A percentile compares a stretch with the other conserved stretches of the same genome.
Conservation (phyloP, 2,329 filamentous ascomycete species). For the Huntiella decipiens region DNA sequence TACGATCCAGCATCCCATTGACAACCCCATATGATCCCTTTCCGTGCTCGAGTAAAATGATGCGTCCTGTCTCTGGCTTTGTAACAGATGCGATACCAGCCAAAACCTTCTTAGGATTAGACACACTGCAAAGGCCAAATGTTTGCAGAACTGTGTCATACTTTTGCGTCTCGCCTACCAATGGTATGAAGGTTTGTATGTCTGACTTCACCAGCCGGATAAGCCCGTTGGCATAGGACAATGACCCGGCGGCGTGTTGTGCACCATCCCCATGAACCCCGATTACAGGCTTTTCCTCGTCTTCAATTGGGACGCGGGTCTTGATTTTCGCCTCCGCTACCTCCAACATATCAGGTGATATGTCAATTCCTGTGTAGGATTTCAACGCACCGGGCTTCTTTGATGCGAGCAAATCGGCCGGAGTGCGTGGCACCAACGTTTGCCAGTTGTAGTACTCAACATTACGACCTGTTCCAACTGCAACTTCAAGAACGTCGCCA, state of each 20-base stretch:
- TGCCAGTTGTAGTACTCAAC: conserved; percentile 40
- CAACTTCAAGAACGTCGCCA: conserved; percentile 43
- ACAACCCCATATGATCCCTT: conserved; percentile 34
- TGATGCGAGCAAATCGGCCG: conserved; percentile 2
- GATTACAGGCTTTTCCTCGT: conserved; percentile 21
- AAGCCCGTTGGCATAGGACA: conserved; percentile 22
- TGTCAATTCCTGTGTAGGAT: conserved; percentile 44
- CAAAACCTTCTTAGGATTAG: conserved; percentile 34
- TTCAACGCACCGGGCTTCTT: conserved; percentile 18
- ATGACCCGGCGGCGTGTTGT: conserved; percentile 10
- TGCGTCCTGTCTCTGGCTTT: conserved; percentile 35
- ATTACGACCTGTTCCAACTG: conserved; percentile 44
- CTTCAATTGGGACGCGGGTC: conserved; percentile 21
- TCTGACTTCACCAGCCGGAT: conserved; percentile 31
- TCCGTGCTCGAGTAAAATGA: conserved; percentile 44
- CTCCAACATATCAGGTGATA: conserved; percentile 39
- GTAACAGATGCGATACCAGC: conserved; percentile 32
- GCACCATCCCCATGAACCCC: conserved; percentile 13
- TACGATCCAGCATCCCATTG: conserved; percentile 36
- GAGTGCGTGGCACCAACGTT: conserved; percentile 17
- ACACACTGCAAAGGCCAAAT: conserved; percentile 45
- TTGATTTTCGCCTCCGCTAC: conserved; percentile 35
- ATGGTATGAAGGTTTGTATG: conserved; percentile 25
- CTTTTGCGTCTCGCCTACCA: conserved; percentile 15
- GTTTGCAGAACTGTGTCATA: conserved; percentile 48